Conservation (phyloP, 2,329 filamentous ascomycete species). For the Diplocarpon mali region DNA sequence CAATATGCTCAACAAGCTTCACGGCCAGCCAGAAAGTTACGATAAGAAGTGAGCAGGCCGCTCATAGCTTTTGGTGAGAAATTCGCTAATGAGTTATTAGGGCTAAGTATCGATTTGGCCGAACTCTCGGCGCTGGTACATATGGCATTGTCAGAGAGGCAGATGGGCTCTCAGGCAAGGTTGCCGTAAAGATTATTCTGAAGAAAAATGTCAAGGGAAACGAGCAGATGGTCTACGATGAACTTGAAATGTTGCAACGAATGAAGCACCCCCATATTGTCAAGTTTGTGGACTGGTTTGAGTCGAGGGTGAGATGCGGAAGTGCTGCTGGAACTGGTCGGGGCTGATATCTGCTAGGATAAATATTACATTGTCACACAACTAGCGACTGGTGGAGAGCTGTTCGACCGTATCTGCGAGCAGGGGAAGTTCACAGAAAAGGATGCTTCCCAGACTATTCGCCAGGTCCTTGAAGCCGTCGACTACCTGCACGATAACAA, state of each 20-base stretch:
- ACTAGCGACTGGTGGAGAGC: slow-evolving; percentile 85
- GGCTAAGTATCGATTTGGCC: slow-evolving; percentile 81
- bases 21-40: slow-evolving; percentile 95
- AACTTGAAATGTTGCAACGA: slow-evolving; percentile 83
- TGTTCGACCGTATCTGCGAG: slow-evolving; percentile 97
- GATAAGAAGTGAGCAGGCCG: slow-evolving; percentile 71
- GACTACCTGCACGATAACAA: slow-evolving; percentile 91
- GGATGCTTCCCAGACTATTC: slow-evolving; percentile 83
- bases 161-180: slow-evolving; percentile 72
- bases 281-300: slow-evolving; percentile 97
- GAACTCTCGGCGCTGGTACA: slow-evolving; percentile 88
- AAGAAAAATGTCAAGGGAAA: slow-evolving; percentile 99
- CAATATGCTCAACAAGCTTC: slow-evolving; percentile 89
- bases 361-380: slow-evolving; percentile 99
- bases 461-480: slow-evolving; percentile 84
- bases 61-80: slow-evolving; percentile 5
- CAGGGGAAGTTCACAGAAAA: slow-evolving; percentile 98
- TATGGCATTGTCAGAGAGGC: slow-evolving; percentile 98
- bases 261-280: slow-evolving; percentile 94
- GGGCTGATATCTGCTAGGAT: slow-evolving; percentile 47
- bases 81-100: slow-evolving; percentile 34
- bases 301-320: slow-evolving; percentile 63
- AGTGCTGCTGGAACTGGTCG: not conserved
- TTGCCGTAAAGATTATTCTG: slow-evolving; percentile 96
- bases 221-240: slow-evolving; percentile 97